These are phyloP conservation scores for Rhodomyrtus tomentosa DNA, from an alignment of 345 rosid genomes.

Conservation along the genomic window DNA sequence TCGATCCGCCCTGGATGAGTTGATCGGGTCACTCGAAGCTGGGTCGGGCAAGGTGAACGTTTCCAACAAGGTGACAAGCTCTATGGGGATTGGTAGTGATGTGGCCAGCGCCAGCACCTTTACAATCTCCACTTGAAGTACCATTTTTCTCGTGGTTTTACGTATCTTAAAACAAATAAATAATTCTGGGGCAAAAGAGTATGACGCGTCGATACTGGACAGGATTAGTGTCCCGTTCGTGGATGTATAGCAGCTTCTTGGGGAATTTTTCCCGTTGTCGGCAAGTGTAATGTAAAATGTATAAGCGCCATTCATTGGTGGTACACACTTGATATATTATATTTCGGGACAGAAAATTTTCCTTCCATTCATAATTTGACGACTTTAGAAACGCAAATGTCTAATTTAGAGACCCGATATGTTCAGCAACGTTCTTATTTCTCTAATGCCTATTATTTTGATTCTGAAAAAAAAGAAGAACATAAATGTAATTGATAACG, in stretches of 20 bases:
- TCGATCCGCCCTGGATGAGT: background rate
- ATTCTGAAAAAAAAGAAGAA: too few relatives aligned
- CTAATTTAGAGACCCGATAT: too few relatives aligned
- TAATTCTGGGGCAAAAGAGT: background rate
- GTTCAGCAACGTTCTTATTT: too few relatives aligned
- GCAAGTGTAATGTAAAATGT: background rate
- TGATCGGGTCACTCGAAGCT: background rate
- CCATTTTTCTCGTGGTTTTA: background rate
- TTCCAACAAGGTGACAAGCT: background rate
- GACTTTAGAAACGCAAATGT: too few relatives aligned
- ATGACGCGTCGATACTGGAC: too few relatives aligned
- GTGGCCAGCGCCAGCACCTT: background rate
- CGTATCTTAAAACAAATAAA: background rate
- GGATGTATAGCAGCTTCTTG: too few relatives aligned
- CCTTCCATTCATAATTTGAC: background rate
- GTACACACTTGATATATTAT: background rate
- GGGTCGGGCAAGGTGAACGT: background rate
- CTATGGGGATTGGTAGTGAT: background rate
- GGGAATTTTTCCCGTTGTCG: background rate
- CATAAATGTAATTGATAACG: too few relatives aligned
- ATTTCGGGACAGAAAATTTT: background rate
- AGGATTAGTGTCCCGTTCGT: too few relatives aligned
- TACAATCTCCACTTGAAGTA: background rate
- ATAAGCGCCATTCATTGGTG: background rate
- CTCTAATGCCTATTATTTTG: too few relatives aligned